Percentiles rank a stretch among this genome's conserved stretches.
Evolutionary conservation across 768 basidiomycete genomes (phyloP).

Genomic region (Obba rivulosa): DNA sequence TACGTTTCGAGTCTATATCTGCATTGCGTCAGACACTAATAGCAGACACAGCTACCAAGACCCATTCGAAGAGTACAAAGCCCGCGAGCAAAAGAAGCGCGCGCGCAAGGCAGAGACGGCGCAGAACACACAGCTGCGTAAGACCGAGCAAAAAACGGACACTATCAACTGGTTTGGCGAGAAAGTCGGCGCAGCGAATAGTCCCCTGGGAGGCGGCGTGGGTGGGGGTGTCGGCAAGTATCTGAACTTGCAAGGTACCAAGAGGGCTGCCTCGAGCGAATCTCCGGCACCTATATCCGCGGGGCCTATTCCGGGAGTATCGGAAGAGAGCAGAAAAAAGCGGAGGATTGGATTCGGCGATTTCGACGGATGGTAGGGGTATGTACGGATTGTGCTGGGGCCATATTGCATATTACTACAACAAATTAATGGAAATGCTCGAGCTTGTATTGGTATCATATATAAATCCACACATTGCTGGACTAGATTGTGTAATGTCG

Average conservation of each 20-base stretch:
- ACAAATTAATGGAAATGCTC: neutral
- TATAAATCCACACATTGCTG: neutral
- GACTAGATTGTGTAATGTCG: too few relatives aligned
- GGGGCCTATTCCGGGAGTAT: neutral
- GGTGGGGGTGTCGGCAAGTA: slow-evolving; percentile 78
- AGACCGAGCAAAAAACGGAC: slow-evolving; percentile 53
- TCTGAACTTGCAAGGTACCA: slow-evolving; percentile 44
- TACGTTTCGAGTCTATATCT: slow-evolving; percentile 31
- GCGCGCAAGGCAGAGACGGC: slow-evolving; percentile 45
- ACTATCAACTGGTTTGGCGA: slow-evolving; percentile 86
- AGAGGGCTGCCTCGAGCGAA: slow-evolving; percentile 12
- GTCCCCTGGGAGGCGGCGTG: slow-evolving; percentile 24
- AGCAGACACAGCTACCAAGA: slow-evolving; percentile 67
- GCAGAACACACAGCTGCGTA: slow-evolving; percentile 26
- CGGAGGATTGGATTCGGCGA: slow-evolving; percentile 87
- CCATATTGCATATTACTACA: too few relatives aligned
- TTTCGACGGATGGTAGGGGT: slow-evolving; percentile 69
- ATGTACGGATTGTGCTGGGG: neutral
- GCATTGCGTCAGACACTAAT: neutral
- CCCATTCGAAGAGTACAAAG: slow-evolving; percentile 92
- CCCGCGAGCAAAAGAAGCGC: slow-evolving; percentile 72
- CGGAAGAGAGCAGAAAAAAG: slow-evolving; percentile 68
- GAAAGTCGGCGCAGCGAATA: slow-evolving; percentile 56
- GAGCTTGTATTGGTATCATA: slow-evolving; percentile 12
- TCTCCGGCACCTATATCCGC: slow-evolving; percentile 9